Evolutionary conservation across 2,329 filamentous ascomycete species (phyloP), one percentile per base, ranked within the genome.

Genomic region (Paecilomyces fulvus): DNA sequence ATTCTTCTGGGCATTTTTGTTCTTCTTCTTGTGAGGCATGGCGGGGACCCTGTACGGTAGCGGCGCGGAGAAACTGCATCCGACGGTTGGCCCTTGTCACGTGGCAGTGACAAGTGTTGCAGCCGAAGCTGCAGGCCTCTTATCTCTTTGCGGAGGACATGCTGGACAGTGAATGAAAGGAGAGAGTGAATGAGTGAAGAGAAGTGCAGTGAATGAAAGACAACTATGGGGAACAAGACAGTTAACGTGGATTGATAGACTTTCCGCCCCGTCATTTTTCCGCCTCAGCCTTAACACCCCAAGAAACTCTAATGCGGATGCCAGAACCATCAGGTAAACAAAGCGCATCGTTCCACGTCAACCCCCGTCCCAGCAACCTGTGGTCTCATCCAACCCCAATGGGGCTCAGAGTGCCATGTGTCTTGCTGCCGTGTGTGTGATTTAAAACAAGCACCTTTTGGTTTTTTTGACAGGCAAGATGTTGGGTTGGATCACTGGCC

Each of bases 1-100:
- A 56, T 67, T 67, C 51, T 65, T 66, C 30, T 56, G 61, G 63
- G 61, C 65, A 67, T 72, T 66, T 55, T 56, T 65, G 58, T 67
- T 66, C 61, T 72, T 68, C 62, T 74, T 75, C 68, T 73, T 75
- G 67, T 72, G 72, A 73, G 74, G 68, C 74, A 76, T 76, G 68
- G 69, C 70, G 70, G 69, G 66, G 65, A 17, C 20, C 14, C 65
- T 63, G 49, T n/a, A n/a, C n/a, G n/a, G n/a, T 56, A 65, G 68
- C 66, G 69, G 67, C 64, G 64, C 63, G 37, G 51, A 57, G 49
- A 37, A 56, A 52, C 37, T 51, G 49, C 30, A 56, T 51, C 52
- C 37, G 63, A 66, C 64, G 55, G 59, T 64, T 65, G 60, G 60
- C 60, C 64, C 65, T 65, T 65, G 67, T 62, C 66, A 65, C 58